phyloP scores from a whole-genome alignment of 805 yeast genomes.

The Ogataea methanolica region DNA sequence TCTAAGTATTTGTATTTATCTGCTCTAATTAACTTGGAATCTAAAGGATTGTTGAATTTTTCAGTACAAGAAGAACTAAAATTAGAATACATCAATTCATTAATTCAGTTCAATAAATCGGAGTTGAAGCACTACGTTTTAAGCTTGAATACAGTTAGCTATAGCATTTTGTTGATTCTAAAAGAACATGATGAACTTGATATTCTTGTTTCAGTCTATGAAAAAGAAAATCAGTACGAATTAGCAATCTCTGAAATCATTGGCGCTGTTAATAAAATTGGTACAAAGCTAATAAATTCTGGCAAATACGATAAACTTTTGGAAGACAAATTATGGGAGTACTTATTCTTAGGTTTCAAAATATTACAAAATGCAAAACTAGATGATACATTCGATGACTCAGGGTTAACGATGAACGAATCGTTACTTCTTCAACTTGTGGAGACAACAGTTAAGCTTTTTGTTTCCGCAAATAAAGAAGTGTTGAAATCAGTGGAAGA shows the following conservation, averaged over 20 bases:
- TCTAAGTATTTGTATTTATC: slow-evolving; percentile 32
- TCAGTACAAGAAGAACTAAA: slow-evolving; percentile 11
- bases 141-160: slow-evolving; percentile 10
- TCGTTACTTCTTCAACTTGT: slow-evolving; percentile 36
- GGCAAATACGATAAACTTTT: slow-evolving; percentile 7
- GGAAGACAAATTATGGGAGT: slow-evolving; percentile 33
- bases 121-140: slow-evolving; percentile 16
- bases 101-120: slow-evolving; percentile 19
- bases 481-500: slow-evolving; percentile 1
- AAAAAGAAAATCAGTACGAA: slow-evolving; percentile 18
- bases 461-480: slow-evolving; percentile 25
- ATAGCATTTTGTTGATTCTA: slow-evolving; percentile 19
- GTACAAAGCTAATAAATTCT: slow-evolving; percentile 19
- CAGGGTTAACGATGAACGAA: slow-evolving; percentile 28
- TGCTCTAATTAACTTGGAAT: slow-evolving; percentile 24
- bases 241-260: slow-evolving; percentile 31
- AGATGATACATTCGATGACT: slow-evolving; percentile 10
- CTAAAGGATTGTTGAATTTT: slow-evolving; percentile 8
- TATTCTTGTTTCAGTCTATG: slow-evolving; percentile 30
- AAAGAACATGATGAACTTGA: slow-evolving; percentile 24
- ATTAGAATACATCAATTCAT: slow-evolving; percentile 23
- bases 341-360: slow-evolving; percentile 30
- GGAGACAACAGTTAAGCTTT: slow-evolving; percentile 33
- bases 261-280: slow-evolving; percentile 7
- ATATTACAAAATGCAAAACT: slow-evolving; percentile 24